Evolutionary conservation across 192 early-diverging fungal genomes (phyloP), one percentile per base, ranked within the genome.

Genomic region (Kappamyces sp.): DNA sequence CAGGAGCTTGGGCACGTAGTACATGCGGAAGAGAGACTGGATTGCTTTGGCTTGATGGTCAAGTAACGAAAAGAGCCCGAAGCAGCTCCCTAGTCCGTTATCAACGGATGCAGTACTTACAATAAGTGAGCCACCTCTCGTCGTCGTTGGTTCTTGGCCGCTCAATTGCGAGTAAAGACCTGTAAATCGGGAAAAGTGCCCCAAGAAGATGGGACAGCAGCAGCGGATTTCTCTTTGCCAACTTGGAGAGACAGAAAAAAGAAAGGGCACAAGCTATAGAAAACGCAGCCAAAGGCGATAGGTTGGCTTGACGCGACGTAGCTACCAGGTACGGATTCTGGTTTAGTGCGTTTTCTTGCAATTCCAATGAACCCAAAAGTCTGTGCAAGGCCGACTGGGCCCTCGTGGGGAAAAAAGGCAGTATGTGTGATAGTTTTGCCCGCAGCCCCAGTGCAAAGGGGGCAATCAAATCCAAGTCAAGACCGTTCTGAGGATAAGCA

Each of bases 71-170:
- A 74, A 77, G 8, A 74, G 40, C 0, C 78, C 78, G 54, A 74
- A 80, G 15, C 66, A 47, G 42, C 68, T 60, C 78, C 78, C 78
- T 80, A 55, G 5, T 23, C 23, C 34, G 34, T 43, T 34, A 40
- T 32, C 43, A 51, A 49, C 10, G 15, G 34, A 36, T 13, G 38
- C 40, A 31, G 44, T 3, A 68, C 75, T 65, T 64, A 80, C 78
- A 80, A 48, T 80, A 80, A 35, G 78, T 80, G 53, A 76, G 51
- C 72, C 75, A 72, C 49, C 72, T 33, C 60, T 80, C 78, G 55
- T 79, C 77, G 49, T 76, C 74, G 47, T 76, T 65, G 4, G 57
- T 35, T n/a, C 63, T 39, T 15, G 78, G 78, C 34, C 69, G 44
- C 58, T 80, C 78, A 15, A 80, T 60, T 5, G 74, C 78, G 32